Evolutionary conservation across 2,329 filamentous ascomycete species (phyloP).

Genomic region (Curvularia sp.): DNA sequence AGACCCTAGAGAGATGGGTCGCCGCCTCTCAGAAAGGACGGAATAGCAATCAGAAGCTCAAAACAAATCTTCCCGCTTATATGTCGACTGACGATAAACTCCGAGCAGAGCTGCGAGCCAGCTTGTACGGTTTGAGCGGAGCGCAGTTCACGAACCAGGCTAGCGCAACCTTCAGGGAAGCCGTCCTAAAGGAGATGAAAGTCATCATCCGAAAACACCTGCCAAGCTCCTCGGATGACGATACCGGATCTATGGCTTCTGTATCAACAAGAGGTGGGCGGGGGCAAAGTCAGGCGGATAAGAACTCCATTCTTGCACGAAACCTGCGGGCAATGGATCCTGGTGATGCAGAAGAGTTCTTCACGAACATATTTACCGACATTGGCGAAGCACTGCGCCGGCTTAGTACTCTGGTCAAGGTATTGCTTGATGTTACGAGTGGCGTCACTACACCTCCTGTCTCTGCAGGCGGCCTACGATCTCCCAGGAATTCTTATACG

Average conservation of each 20-base stretch:
- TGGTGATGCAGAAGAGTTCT: conserved; percentile 82
- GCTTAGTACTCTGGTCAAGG: conserved; percentile 88
- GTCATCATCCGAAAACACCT: conserved; percentile 82
- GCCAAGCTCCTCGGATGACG: conserved; percentile 92
- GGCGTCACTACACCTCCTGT: conserved; percentile 63
- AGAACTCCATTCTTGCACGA: conserved; percentile 83
- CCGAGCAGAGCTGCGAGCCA: conserved; percentile 72
- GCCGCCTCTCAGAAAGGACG: conserved; percentile 75
- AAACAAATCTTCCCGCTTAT: conserved; percentile 78
- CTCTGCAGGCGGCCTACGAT: conserved; percentile 51
- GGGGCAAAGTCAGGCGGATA: conserved; percentile 78
- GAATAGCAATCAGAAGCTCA: conserved; percentile 69
- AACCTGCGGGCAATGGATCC: conserved; percentile 85
- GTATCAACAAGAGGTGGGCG: conserved; percentile 77
- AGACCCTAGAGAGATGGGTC: conserved; percentile 86
- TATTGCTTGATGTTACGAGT: conserved; percentile 92
- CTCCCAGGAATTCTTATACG: conserved; percentile 57
- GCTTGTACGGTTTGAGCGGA: conserved; percentile 79
- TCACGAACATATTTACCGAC: conserved; percentile 82
- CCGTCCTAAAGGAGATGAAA: conserved; percentile 84
- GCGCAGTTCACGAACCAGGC: conserved; percentile 82
- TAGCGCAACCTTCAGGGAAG: conserved; percentile 82
- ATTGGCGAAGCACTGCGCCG: conserved; percentile 87
- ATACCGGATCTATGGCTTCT: conserved; percentile 88
- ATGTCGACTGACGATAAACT: conserved; percentile 74